Evolutionary conservation across 768 basidiomycete genomes (phyloP), one percentile per base, ranked within the genome.

Genomic region (Termitomyces sp.): DNA sequence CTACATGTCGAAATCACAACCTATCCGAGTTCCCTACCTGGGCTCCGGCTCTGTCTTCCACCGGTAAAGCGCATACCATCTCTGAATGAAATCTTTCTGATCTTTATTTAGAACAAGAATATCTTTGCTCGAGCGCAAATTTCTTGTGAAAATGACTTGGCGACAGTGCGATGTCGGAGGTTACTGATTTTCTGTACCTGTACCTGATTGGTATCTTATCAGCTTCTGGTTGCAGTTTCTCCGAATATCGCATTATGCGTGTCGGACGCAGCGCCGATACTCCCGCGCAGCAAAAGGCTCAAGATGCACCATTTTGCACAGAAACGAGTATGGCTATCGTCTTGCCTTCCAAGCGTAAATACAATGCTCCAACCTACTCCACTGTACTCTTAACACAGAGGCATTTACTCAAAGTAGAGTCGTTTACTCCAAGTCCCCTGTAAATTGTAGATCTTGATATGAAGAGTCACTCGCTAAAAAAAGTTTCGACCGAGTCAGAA

Each of bases 401-500:
- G 37, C 5, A 17, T 17, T 25, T 34, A 23, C 5, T 48, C 17
- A 5, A 10, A 23, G 14, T 37, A 37, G 14, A 49, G 23, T 49
- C 3, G 10, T 27, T 37, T 37, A 16, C 23, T 37, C 48, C 35
- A n/a, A n/a, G n/a, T n/a, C n/a, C n/a, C n/a, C n/a, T n/a, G n/a
- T 31, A n/a, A n/a, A 17, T 27, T 10, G 31, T 17, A 48, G 21
- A 34, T 47, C 9, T 48, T 48, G 25, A 49, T 29, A 41, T 16
- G 31, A 31, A 43, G 56, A 57, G 32, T 51, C 42, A 29, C 48
- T 45, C 41, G 48, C 35, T 23, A 43, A 54, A 54, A 58, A 46
- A 47, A 31, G 29, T 48, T 48, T 48, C 40, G 41, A 19, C 54
- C 40, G 58, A 59, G 53, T 59, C 58, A 55, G 56, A 53, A 44